phyloP scores from a whole-genome alignment of 331 rosid species.

The Quercus lobata region DNA sequence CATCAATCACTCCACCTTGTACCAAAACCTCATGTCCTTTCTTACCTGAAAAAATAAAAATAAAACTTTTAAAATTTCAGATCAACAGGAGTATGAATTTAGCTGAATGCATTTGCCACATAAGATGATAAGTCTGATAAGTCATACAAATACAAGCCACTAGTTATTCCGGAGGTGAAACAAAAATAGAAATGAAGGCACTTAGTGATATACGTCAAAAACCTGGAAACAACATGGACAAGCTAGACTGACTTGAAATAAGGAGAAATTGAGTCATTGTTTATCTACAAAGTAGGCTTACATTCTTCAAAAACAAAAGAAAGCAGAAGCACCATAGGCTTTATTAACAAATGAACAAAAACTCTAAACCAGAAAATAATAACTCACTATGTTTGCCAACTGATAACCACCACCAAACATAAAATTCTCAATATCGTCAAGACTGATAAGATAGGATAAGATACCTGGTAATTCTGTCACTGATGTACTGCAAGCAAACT shows the following conservation, averaged over 20 bases:
- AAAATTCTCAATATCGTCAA: background rate
- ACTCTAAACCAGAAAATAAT: background rate
- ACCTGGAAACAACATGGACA: background rate
- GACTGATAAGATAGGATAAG: background rate
- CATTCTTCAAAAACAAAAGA: background rate
- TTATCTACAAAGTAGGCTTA: background rate
- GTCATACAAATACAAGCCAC: background rate
- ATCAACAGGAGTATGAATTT: background rate
- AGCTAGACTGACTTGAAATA: background rate
- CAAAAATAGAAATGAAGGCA: background rate
- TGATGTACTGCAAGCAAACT: conserved; percentile 93
- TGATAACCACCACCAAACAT: conserved; percentile 4
- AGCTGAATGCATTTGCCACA: background rate
- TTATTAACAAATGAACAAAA: background rate
- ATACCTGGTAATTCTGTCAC: conserved; percentile 87
- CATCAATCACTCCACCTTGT: conserved; percentile 95
- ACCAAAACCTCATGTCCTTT: conserved; percentile 83
- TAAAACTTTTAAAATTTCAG: background rate
- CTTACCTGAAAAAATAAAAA: conserved; percentile 55
- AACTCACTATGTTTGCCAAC: background rate
- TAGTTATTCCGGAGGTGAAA: background rate
- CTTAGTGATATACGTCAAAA: background rate
- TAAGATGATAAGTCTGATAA: background rate
- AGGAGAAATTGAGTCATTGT: background rate
- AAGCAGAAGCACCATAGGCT: background rate